These are phyloP conservation scores for Lactarius akahatsu DNA, from an alignment of 768 basidiomycete species.

Conservation along the genomic window DNA sequence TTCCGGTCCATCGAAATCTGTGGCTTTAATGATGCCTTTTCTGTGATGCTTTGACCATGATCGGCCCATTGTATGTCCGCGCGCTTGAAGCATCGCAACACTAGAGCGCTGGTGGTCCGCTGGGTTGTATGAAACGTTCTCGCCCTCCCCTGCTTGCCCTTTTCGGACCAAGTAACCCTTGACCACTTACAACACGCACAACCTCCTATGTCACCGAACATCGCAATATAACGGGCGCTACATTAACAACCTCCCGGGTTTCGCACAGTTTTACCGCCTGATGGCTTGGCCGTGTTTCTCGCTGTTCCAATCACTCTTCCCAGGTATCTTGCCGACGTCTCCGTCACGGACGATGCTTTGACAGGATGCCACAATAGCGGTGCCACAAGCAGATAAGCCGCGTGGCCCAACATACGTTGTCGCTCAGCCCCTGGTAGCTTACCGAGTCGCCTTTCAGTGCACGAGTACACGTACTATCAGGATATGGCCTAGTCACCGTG, in stretches of 20 bases:
- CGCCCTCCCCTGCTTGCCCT: not conserved
- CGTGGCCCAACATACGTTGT: constrained; percentile 15
- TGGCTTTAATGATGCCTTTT: constrained; percentile 15
- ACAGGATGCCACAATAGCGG: constrained; percentile 22
- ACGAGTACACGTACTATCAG: constrained; percentile 29
- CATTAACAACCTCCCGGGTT: not conserved
- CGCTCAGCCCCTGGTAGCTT: constrained; percentile 10
- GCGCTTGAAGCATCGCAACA: constrained; percentile 25
- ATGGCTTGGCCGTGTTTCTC: not conserved
- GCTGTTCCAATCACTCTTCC: not conserved
- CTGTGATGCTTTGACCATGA: constrained; percentile 4
- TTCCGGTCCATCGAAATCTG: constrained; percentile 7
- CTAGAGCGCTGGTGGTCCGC: constrained; percentile 24
- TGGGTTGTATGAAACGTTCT: constrained; percentile 19
- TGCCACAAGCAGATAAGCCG: constrained; percentile 22
- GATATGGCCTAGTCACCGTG: constrained; percentile 23
- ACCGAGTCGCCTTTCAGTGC: constrained; percentile 1
- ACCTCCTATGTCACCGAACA: constrained; percentile 6
- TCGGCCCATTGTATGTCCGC: constrained; percentile 8
- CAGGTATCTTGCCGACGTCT: constrained; percentile 2
- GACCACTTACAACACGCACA: not conserved
- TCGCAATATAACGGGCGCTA: constrained; percentile 9
- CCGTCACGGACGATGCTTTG: not conserved
- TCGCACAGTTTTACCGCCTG: not conserved
- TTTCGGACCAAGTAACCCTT: constrained; percentile 8